phyloP scores from a whole-genome alignment of 176 grass and related monocot genomes.

The Rhipidocladum racemiflorum region DNA sequence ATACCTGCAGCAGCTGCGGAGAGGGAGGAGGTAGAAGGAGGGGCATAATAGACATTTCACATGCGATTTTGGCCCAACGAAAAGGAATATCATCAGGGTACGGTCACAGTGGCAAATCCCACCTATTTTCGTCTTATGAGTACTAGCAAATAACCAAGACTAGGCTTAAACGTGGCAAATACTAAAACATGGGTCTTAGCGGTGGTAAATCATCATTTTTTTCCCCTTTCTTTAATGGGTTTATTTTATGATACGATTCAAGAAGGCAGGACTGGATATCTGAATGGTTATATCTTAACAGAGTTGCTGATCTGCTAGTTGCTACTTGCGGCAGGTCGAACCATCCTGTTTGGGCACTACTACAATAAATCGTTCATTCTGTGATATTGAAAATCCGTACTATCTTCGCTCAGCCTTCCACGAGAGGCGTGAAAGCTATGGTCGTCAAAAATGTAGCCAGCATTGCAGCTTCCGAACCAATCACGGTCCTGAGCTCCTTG shows the following conservation, averaged over 20 bases:
- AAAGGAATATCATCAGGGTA: too few species aligned
- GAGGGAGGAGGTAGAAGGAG: too few species aligned
- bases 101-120: too few species aligned
- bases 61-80: too few species aligned
- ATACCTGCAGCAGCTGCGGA: too few species aligned
- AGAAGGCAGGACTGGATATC: not conserved
- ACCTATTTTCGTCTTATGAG: too few species aligned
- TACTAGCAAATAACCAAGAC: too few species aligned
- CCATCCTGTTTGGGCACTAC: not conserved
- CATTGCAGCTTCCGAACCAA: not conserved
- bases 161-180: too few species aligned
- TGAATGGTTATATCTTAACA: not conserved
- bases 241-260: not conserved
- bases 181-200: too few species aligned
- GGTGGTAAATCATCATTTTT: too few species aligned
- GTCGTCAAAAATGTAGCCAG: slow-evolving; percentile 17
- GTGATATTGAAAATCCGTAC: slow-evolving; percentile 28
- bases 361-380: slow-evolving; percentile 27
- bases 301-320: not conserved
- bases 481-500: not conserved
- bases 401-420: slow-evolving; percentile 27
- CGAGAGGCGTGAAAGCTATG: slow-evolving; percentile 32
- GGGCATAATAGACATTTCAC: too few species aligned
- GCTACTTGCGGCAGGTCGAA: not conserved
- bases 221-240: not conserved